A percentile compares a stretch with the other conserved stretches of the same genome.
phyloP scores from a whole-genome alignment of 2,329 filamentous ascomycete species.

The Botryosphaeria dothidea region DNA sequence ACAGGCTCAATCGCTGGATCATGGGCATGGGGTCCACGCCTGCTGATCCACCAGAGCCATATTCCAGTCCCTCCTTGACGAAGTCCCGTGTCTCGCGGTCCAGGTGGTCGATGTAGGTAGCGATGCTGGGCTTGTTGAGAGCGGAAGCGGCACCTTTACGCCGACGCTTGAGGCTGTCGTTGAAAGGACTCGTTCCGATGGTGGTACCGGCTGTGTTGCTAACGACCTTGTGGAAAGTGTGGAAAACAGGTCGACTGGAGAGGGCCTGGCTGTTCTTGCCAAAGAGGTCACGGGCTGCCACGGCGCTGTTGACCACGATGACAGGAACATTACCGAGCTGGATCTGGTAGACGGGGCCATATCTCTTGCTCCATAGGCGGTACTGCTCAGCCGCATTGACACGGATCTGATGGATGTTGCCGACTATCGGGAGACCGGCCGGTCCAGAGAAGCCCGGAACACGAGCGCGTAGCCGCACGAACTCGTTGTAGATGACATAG shows the following conservation, averaged over 20 bases:
- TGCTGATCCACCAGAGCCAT: conserved; percentile 56
- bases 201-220: conserved; percentile 68
- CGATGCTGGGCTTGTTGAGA: conserved; percentile 64
- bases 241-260: conserved; percentile 45
- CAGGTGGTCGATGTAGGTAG: conserved; percentile 62
- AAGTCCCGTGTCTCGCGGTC: conserved; percentile 66
- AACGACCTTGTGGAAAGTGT: conserved; percentile 55
- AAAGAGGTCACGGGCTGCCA: conserved; percentile 43
- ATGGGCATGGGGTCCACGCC: conserved; percentile 67
- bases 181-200: conserved; percentile 68
- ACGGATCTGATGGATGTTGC: conserved; percentile 45
- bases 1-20: conserved; percentile 65
- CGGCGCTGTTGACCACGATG: conserved; percentile 46
- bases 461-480: conserved; percentile 35
- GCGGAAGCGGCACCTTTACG: conserved; percentile 67
- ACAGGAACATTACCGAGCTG: conserved; percentile 48
- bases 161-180: conserved; percentile 63
- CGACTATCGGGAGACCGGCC: conserved; percentile 41
- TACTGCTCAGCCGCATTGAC: conserved; percentile 47
- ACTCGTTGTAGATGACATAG: conserved; percentile 41
- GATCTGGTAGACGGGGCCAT: conserved; percentile 48
- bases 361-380: conserved; percentile 43
- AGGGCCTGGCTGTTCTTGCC: conserved; percentile 44
- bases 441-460: conserved; percentile 42
- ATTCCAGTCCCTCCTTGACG: conserved; percentile 59